Percentiles rank a stretch among this genome's conserved stretches.
Conservation (phyloP, 1,284 basidiomycete genomes). For the Mycena sp. region DNA sequence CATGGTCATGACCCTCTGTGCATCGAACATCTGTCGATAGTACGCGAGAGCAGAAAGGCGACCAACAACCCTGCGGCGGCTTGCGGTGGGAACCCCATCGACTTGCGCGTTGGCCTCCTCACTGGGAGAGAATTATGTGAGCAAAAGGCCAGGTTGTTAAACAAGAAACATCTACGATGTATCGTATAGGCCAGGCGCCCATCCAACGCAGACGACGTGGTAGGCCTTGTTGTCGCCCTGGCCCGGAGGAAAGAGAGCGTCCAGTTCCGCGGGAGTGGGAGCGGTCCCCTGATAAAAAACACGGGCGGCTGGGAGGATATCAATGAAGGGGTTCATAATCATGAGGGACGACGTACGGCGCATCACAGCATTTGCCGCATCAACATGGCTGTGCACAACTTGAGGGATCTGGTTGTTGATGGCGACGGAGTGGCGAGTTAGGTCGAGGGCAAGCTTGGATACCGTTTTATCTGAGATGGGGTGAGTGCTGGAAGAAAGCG, state of each 20-base stretch:
- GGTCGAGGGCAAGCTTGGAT: not conserved
- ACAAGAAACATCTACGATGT: not conserved
- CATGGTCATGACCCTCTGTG: not conserved
- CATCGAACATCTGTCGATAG: constrained; percentile 3
- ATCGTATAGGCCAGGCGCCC: constrained; percentile 9
- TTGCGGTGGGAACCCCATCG: not conserved
- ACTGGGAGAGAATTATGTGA: not conserved
- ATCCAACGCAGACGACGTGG: constrained; percentile 13
- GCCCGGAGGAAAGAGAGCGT: not conserved
- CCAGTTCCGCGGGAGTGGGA: not conserved
- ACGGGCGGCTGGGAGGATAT: not conserved
- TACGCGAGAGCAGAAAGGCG: not conserved
- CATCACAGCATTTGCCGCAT: not conserved
- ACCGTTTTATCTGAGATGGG: not conserved
- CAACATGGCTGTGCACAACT: constrained; percentile 4
- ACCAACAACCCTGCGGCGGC: not conserved
- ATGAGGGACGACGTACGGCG: not conserved
- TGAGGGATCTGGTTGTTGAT: not conserved
- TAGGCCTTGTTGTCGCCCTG: not conserved
- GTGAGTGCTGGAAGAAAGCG: not conserved
- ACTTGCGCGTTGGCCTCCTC: constrained; percentile 10
- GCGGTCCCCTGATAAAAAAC: not conserved
- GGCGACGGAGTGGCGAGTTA: not conserved
- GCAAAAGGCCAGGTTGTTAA: not conserved
- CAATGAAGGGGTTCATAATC: too few species aligned